Base-by-base conservation (phyloP, 2,329 filamentous ascomycete species). In the Chaetomium sp. region DNA sequence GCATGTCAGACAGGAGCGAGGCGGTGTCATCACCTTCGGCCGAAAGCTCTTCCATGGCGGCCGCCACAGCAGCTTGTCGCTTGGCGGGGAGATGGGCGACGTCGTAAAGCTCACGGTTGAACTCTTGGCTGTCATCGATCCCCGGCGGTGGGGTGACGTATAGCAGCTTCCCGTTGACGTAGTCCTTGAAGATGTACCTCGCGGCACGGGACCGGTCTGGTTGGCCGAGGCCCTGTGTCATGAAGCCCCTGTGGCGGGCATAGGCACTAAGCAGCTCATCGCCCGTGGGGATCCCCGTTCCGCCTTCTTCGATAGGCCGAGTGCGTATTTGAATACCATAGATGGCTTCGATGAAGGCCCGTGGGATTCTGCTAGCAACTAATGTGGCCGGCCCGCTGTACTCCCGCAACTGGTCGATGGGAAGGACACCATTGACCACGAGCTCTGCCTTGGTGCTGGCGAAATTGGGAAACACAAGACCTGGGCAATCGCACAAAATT, bases 401-500 rank as follows among this genome's bases (percentile, higher is more conserved):
- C 69, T 99, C 94, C 60, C 94, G 84, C 64, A 97, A 80, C 72
- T 99, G 94, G 70, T 99, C 94, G 65, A 99, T 99, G 9, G 94
- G 94, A 36, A 99, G 79, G 19, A 99, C 84, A 68, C 94, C 94
- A 68, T 92, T 95, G 72, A 91, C 94, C 8, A 99, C 94, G 19
- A 99, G 82, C 67, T 99, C 94, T 41, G 89, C 94, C 73, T 97
- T 97, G 47, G 91, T 97, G 46, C 86, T 91, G 55, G 94, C 92
- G 65, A 97, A 99, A 74, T 97, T 97, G 65, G 94, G 91, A 71
- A 99, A 97, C 1, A 99, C 95, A 19, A 99, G 85, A 86, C 94
- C 94, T 8, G 94, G 94, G 68, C 94, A 99, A 84, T 99, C 94
- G 72, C 94, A 97, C 6, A 99, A 82, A 47, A 97, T 81, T 60